Base-by-base conservation (phyloP, 176 grass and related monocot species). In the Eleusine indica region DNA sequence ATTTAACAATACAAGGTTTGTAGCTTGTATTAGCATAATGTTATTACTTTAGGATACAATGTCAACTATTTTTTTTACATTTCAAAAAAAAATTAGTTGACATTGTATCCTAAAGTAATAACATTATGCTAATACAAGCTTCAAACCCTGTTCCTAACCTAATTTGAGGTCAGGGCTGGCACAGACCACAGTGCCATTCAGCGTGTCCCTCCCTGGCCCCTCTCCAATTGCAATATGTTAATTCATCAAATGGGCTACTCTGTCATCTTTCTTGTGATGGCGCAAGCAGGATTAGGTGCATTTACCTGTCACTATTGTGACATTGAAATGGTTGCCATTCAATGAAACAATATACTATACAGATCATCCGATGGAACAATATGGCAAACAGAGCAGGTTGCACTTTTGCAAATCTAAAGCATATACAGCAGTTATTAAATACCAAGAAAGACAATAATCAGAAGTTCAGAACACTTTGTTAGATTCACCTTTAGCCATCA, bases 231-330 rank as follows among this genome's bases (percentile, higher is more conserved):
- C 28, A 64, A 66, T 29, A 66, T 62, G 42, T 69, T 75, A 51
- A 87, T 70, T 69, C 44, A 80, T 89, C 77, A 32, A 85, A 80
- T 68, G 19, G 48, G 40, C 66, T 54, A 69, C 6, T 53, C n/a
- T 86, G 58, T 39, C 18, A 49, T 19, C 15, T 89, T 77, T 73
- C 57, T 79, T 63, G 77, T 73, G 71, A 76, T 9, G 66, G 65
- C 1, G 17, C 71, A 77, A 71, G 32, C 76, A 75, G 53, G 25
- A 52, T 71, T 71, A 66, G 76, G 71, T 76, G 70, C 4, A 21
- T 68, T 10, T 76, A 76, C 6, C 47, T 35, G 29, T 76, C 66
- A 87, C 37, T 82, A 76, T 21, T 77, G 73, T 64, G 78, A 63
- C 41, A 48, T 17, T 73, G 12, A 51, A 30, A 82, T 60, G 77